Percentiles rank a stretch among this genome's conserved stretches.
phyloP scores from a whole-genome alignment of 177 flowering plant species.

The Vitis hybrid region DNA sequence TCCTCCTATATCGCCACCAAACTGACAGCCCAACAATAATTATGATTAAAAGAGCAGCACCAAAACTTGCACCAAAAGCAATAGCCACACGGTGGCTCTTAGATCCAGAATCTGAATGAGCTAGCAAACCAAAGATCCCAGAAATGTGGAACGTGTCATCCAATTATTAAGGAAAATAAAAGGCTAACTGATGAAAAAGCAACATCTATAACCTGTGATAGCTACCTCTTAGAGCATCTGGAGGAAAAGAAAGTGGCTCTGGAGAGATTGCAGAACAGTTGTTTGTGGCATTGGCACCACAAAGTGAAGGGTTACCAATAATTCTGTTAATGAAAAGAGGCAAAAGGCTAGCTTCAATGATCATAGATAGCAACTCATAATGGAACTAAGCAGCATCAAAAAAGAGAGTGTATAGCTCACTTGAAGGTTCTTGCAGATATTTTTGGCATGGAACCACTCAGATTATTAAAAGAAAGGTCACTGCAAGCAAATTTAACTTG shows the following conservation, averaged over 20 bases:
- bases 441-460: constrained; percentile 87
- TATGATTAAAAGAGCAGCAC: constrained; percentile 49
- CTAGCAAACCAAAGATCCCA: constrained; percentile 29
- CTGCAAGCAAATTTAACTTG: constrained; percentile 34
- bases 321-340: constrained; percentile 44
- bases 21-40: constrained; percentile 48
- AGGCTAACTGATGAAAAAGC: background rate
- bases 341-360: background rate
- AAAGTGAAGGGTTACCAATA: constrained; percentile 78
- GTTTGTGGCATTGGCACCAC: constrained; percentile 53
- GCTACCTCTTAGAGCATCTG: constrained; percentile 60
- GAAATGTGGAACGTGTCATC: background rate
- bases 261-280: constrained; percentile 76
- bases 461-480: constrained; percentile 90
- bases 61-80: constrained; percentile 70
- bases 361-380: background rate
- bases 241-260: constrained; percentile 74
- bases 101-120: constrained; percentile 41
- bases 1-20: constrained; percentile 81
- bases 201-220: background rate
- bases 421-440: constrained; percentile 88
- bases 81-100: constrained; percentile 59
- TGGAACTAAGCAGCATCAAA: background rate
- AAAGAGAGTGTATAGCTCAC: constrained; percentile 34
- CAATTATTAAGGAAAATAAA: background rate